Evolutionary conservation across 805 yeast genomes (phyloP), one percentile per base, ranked within the genome.

Genomic region (Metschnikowia borealis): DNA sequence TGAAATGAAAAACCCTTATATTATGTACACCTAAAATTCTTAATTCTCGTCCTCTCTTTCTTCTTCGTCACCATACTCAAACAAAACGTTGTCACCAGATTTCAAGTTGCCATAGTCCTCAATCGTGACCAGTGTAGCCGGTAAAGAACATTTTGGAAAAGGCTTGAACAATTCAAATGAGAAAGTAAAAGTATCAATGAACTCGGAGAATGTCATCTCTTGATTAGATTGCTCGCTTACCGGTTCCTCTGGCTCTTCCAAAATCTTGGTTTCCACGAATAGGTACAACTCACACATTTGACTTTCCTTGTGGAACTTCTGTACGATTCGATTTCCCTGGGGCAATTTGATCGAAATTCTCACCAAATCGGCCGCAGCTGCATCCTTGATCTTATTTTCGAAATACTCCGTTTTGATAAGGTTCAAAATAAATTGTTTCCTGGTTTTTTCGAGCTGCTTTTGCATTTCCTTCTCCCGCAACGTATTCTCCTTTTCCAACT

Each of bases 291-390:
- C 83, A 38, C 61, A 63, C 21, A 79, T 54, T 0, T 78, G 59
- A n/a, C 74, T 67, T 1, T 63, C 52, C 32, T 69, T 65, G 38
- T 59, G 55, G 47, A 84, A 74, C 35, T 69, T 73, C 33, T 77
- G 75, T 2, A 81, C 69, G 6, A 75, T 60, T 48, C 83, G 63
- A 44, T 70, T 69, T 2, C 88, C 87, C 34, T 72, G 62, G 7
- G 85, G 82, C 34, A 79, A 66, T 60, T 82, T 76, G 54, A 84
- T 68, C 46, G 85, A 83, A 18, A 84, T 72, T 44, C 66, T 59
- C 0, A 69, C 69, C 11, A 53, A 48, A 1, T 51, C 53, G 1
- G 18, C 20, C 2, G 53, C 44, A 18, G 50, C 13, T 4, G 46
- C 42, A 5, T 46, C 46, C 21, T 57, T 41, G 6, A 50, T 36